Base-by-base conservation (phyloP, 148 eudicot genomes). In the Dianthus caryophyllus region DNA sequence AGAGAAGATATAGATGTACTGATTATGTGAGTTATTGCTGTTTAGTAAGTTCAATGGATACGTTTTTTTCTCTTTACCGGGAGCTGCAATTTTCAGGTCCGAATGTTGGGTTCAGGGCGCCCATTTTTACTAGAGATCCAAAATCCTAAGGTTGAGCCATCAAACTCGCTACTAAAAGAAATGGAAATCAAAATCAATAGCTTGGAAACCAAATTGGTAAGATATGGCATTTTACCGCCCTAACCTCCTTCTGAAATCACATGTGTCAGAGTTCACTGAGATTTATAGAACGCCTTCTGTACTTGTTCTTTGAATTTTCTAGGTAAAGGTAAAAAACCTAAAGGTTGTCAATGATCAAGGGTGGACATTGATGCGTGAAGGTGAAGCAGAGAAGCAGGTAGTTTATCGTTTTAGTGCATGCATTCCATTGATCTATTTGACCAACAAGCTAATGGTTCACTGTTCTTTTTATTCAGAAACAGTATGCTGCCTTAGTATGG, bases 351-450 rank as follows among this genome's bases (percentile, higher is more conserved):
- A 83, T 64, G 88, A 77, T 73, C 79, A 94, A 69, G 96, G 79
- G 41, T 94, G 99, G 99, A 78, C 75, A 55, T 66, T 94, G 25
- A 94, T 94, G 99, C 97, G 96, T 77, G 99, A 94, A 85, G 99
- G 99, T 79, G 99, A 94, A 81, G 81, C 99, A 62, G 99, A 94
- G 73, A 94, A 94, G 80, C 97, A 94, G 96, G 99, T 90, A 58
- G 52, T 39, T 43, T 65, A 29, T 65, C 31, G 11, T 41, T 26
- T 47, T 64, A 18, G 5, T 38, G 12, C 17, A 69, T 46, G 20
- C n/a, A 30, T 24, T 41, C 48, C 31, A 62, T 54, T 39, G 39
- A 14, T 24, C 59, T 64, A 12, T 58, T 29, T 64, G 47, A 61
- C 72, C n/a, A 25, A 41, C 11, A 26, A 30, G 56, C 36, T 27